These are phyloP conservation scores for Fusarium papillatum DNA, from an alignment of 2,329 filamentous ascomycete genomes.

Conservation along the genomic window DNA sequence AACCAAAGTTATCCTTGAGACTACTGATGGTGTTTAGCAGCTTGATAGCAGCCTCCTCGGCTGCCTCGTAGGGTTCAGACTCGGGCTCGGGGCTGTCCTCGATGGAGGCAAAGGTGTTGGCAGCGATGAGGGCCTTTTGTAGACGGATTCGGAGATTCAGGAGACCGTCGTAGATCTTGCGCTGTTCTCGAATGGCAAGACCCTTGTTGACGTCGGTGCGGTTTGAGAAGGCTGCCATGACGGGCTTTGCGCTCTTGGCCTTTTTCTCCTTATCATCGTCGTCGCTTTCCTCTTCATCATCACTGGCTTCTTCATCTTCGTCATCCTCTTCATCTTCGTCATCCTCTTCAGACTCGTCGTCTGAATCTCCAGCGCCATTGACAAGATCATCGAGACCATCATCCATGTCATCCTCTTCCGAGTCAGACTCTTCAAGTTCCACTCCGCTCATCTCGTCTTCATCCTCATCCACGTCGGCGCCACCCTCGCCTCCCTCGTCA, in stretches of 20 bases:
- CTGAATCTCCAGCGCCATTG: slow-evolving; percentile 48
- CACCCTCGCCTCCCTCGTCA: slow-evolving; percentile 54
- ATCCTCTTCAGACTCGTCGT: slow-evolving; percentile 52
- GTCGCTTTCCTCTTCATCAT: slow-evolving; percentile 50
- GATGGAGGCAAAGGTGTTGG: slow-evolving; percentile 77
- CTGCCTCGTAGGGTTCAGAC: slow-evolving; percentile 75
- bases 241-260: slow-evolving; percentile 49
- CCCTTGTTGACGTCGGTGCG: slow-evolving; percentile 83
- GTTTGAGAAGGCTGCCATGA: slow-evolving; percentile 47
- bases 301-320: slow-evolving; percentile 52
- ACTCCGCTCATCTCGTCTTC: slow-evolving; percentile 51
- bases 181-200: slow-evolving; percentile 86
- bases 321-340: slow-evolving; percentile 54
- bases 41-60: slow-evolving; percentile 87
- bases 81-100: slow-evolving; percentile 55
- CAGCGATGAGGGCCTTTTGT: slow-evolving; percentile 89
- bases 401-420: slow-evolving; percentile 53
- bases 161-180: slow-evolving; percentile 87
- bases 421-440: slow-evolving; percentile 53
- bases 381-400: slow-evolving; percentile 52
- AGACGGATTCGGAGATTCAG: slow-evolving; percentile 92
- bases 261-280: slow-evolving; percentile 46
- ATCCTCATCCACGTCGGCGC: slow-evolving; percentile 49
- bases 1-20: slow-evolving; percentile 73
- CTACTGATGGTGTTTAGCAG: slow-evolving; percentile 86